phyloP scores from a whole-genome alignment of 257 asterid genomes.

The Echites panduratus region DNA sequence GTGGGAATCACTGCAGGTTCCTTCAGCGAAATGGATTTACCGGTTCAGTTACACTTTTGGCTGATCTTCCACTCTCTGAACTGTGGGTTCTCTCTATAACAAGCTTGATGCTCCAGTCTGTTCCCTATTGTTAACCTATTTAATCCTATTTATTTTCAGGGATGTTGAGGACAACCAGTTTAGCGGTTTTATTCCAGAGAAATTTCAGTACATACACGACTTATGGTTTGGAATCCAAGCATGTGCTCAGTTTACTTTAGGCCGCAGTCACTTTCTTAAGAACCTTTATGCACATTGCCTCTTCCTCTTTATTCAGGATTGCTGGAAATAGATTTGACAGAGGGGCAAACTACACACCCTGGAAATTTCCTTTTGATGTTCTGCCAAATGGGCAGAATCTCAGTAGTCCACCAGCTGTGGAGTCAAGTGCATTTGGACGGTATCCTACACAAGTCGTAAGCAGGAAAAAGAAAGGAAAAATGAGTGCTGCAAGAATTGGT shows the following conservation, averaged over 20 bases:
- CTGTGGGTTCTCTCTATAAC: conserved; percentile 43
- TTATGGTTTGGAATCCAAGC: conserved; percentile 42
- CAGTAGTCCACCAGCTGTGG: conserved; percentile 54
- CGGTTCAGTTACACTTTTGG: conserved; percentile 75
- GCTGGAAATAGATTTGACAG: conserved; percentile 64
- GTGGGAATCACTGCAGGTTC: conserved; percentile 42
- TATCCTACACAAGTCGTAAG: conserved; percentile 33
- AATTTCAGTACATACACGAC: conserved; percentile 58
- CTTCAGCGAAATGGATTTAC: conserved; percentile 73
- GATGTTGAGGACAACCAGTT: conserved; percentile 87
- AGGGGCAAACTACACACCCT: conserved; percentile 60
- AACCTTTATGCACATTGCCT: not conserved
- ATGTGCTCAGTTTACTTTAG: not conserved
- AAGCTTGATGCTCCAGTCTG: not conserved
- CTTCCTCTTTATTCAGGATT: conserved; percentile 42
- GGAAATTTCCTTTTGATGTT: conserved; percentile 61
- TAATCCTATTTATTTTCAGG: conserved; percentile 38
- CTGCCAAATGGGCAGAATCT: conserved; percentile 47
- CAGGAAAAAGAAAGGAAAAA: conserved; percentile 33
- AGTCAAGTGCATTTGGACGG: conserved; percentile 55
- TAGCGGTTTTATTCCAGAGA: conserved; percentile 86
- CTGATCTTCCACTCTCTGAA: conserved; percentile 58
- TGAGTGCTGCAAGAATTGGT: conserved; percentile 32
- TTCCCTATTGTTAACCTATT: conserved; percentile 13
- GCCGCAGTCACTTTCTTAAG: not conserved